Evolutionary conservation across 106 monocot genomes (phyloP).

Genomic region (Dendrobium huoshanense): DNA sequence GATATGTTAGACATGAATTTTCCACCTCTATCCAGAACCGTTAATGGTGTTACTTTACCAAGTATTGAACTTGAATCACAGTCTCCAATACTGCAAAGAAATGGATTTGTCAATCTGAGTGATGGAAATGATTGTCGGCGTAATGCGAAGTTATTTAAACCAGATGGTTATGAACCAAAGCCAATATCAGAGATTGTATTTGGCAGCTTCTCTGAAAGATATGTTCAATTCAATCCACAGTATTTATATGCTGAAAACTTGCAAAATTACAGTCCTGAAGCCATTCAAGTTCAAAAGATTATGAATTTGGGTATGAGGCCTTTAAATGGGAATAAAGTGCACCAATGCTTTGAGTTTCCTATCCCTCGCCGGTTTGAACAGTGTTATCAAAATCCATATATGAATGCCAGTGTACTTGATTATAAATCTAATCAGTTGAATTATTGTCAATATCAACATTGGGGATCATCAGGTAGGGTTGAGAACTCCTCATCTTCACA

Average conservation of each 20-base stretch:
- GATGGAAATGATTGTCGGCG: too few species aligned
- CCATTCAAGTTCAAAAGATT: conserved; percentile 4
- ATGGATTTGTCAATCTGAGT: too few species aligned
- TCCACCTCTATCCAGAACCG: not conserved
- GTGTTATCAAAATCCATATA: conserved; percentile 5
- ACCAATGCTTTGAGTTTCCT: conserved; percentile 9
- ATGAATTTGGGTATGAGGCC: conserved; percentile 5
- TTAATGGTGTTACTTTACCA: not conserved
- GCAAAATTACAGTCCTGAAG: conserved; percentile 7
- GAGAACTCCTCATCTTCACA: not conserved
- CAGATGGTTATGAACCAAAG: conserved; percentile 5
- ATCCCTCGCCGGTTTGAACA: not conserved
- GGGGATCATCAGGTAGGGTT: conserved; percentile 1
- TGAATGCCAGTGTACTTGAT: conserved; percentile 7
- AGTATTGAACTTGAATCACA: not conserved
- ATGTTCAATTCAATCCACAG: conserved; percentile 1
- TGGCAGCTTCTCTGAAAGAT: conserved; percentile 7
- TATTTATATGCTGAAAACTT: conserved; percentile 10
- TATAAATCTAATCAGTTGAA: not conserved
- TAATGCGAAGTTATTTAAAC: not conserved
- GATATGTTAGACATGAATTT: not conserved
- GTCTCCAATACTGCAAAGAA: not conserved
- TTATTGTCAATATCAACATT: conserved; percentile 1
- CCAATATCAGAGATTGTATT: conserved; percentile 2
- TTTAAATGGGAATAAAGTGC: conserved; percentile 5